Conservation (phyloP, 1,139 yeast species). For the Saccharomyces pastorianus region DNA sequence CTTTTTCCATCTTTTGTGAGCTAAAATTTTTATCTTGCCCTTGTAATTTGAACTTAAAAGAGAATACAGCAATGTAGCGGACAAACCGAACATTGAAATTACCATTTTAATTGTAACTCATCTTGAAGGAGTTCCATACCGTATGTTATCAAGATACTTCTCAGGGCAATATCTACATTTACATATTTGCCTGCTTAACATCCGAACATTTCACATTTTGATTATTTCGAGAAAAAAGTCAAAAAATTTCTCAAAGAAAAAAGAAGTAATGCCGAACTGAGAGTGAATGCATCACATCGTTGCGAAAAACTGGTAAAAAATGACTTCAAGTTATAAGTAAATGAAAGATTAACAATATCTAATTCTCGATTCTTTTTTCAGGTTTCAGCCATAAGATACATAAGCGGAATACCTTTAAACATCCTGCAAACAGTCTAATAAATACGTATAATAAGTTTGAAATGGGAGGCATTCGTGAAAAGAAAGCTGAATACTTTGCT, state of each 20-base stretch:
- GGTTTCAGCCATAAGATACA: background rate
- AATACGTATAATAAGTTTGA: constrained; percentile 47
- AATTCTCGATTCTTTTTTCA: background rate
- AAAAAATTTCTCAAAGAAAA: background rate
- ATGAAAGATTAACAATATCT: background rate
- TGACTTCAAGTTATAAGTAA: background rate
- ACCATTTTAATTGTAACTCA: background rate
- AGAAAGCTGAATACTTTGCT: constrained; percentile 89
- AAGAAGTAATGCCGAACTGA: background rate
- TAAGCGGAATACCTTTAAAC: constrained; percentile 60
- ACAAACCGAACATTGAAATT: background rate
- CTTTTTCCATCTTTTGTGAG: background rate
- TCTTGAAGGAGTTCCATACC: background rate
- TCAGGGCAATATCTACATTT: background rate
- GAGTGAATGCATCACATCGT: background rate
- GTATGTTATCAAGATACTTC: background rate
- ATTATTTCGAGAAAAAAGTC: background rate
- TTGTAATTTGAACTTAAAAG: background rate
- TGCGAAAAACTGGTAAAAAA: background rate
- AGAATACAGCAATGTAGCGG: background rate
- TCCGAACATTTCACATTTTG: background rate
- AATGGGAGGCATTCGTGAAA: constrained; percentile 99
- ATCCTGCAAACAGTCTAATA: constrained; percentile 65
- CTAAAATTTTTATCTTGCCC: background rate
- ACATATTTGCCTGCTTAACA: background rate